Evolutionary conservation across 2,329 filamentous ascomycete genomes (phyloP).

Genomic region (Trichoderma citrinoviride): DNA sequence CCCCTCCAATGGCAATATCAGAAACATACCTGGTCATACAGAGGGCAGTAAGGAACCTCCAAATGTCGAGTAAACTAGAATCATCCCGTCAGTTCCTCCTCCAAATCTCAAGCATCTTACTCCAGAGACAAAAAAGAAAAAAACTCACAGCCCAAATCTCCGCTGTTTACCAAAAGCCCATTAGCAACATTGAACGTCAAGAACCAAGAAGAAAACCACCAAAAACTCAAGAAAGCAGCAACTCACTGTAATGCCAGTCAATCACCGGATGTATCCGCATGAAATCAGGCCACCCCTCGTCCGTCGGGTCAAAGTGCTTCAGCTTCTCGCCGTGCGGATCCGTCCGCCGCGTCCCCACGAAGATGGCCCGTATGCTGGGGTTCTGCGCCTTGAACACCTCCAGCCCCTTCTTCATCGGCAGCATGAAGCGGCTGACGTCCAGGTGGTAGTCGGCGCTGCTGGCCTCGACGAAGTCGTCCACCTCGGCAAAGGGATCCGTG

Average conservation of each 20-base stretch:
- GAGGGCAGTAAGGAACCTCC: slow-evolving; percentile 74
- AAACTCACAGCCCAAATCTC: slow-evolving; percentile 86
- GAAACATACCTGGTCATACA: slow-evolving; percentile 67
- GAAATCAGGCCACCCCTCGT: slow-evolving; percentile 85
- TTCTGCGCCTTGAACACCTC: slow-evolving; percentile 68
- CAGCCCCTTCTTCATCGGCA: slow-evolving; percentile 80
- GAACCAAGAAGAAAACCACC: slow-evolving; percentile 30
- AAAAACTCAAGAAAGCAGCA: slow-evolving; percentile 32
- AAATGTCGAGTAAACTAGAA: slow-evolving; percentile 75
- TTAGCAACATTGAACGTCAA: background rate
- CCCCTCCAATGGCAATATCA: no score
- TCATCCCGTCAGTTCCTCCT: background rate
- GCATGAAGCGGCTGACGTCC: slow-evolving; percentile 67
- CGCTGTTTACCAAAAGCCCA: slow-evolving; percentile 28
- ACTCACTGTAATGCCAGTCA: slow-evolving; percentile 80
- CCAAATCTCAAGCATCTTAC: background rate
- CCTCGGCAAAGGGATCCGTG: slow-evolving; percentile 76
- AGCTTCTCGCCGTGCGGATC: slow-evolving; percentile 83
- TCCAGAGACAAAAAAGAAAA: slow-evolving; percentile 25
- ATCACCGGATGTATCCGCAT: slow-evolving; percentile 94
- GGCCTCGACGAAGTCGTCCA: slow-evolving; percentile 75
- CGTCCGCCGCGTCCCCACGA: slow-evolving; percentile 71
- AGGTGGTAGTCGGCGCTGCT: slow-evolving; percentile 71
- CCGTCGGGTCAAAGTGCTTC: slow-evolving; percentile 81
- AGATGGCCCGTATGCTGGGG: slow-evolving; percentile 59